Percentiles rank a stretch among this genome's conserved stretches.
phyloP scores from a whole-genome alignment of 116 monocot species.

The Phalaenopsis hybrid region DNA sequence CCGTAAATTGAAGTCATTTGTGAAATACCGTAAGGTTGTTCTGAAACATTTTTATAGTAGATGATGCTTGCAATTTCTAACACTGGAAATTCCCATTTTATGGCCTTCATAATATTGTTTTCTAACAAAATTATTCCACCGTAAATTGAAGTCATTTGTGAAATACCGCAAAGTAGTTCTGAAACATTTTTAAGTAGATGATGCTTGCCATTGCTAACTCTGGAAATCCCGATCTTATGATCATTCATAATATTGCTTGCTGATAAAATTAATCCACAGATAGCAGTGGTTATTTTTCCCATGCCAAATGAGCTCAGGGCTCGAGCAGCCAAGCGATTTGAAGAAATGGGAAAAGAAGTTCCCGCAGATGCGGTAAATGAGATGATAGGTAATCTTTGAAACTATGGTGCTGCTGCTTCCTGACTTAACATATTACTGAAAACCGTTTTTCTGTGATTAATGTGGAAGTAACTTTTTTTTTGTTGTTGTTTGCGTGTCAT shows the following conservation, averaged over 20 bases:
- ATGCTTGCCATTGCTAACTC: background rate
- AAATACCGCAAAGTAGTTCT: constrained; percentile 41
- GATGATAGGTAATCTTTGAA: constrained; percentile 51
- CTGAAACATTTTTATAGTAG: background rate
- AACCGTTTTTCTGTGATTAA: background rate
- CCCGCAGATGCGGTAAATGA: constrained; percentile 75
- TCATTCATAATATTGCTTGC: background rate
- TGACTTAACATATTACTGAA: background rate
- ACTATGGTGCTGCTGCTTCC: background rate
- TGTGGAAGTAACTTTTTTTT: background rate
- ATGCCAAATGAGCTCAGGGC: constrained; percentile 39
- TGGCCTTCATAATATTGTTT: too few species aligned
- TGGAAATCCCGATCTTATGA: background rate
- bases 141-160: constrained; percentile 50
- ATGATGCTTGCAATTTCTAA: background rate
- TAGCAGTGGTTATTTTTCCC: constrained; percentile 69
- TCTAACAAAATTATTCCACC: background rate
- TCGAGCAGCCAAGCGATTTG: constrained; percentile 40
- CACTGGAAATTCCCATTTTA: background rate
- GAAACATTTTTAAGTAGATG: background rate
- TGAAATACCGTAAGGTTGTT: constrained; percentile 43
- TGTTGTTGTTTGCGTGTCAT: background rate
- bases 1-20: constrained; percentile 53
- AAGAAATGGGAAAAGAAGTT: constrained; percentile 84
- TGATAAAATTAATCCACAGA: constrained; percentile 16